phyloP scores from a whole-genome alignment of 345 rosid species.

The Bruguiera gymnorhiza region DNA sequence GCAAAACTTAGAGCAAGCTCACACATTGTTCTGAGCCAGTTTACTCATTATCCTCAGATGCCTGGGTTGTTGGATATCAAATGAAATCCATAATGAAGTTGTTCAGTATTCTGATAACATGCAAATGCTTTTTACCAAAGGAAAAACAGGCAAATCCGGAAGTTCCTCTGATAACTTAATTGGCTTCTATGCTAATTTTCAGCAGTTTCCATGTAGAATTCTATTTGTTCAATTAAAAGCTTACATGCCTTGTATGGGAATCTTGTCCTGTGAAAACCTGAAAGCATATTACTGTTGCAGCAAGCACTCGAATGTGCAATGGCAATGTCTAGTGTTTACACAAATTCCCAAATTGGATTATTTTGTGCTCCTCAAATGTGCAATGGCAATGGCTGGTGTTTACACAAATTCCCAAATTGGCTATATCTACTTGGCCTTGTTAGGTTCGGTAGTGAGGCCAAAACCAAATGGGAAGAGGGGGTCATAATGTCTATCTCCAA shows the following conservation, averaged over 20 bases:
- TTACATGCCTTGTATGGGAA: no score
- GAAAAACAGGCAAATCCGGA: not conserved
- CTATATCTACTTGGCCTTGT: not conserved
- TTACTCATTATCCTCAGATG: no score
- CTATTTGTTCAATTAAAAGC: no score
- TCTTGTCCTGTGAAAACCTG: no score
- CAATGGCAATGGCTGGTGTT: not conserved
- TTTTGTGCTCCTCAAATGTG: no score
- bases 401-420: not conserved
- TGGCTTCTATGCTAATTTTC: no score
- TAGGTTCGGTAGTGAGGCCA: constrained; percentile 30
- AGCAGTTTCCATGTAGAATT: no score
- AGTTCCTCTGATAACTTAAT: no score
- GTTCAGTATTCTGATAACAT: not conserved
- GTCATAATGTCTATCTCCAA: constrained; percentile 39
- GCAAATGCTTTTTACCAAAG: not conserved
- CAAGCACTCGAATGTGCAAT: not conserved
- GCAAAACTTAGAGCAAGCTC: no score
- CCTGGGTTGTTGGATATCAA: no score
- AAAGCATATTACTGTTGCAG: not conserved
- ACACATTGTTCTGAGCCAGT: no score
- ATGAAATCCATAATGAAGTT: no score
- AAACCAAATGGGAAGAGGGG: constrained; percentile 41
- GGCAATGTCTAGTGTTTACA: not conserved
- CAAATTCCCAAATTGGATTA: not conserved